Evolutionary conservation across 805 yeast genomes (phyloP).

Genomic region (Yarrowia sp.): DNA sequence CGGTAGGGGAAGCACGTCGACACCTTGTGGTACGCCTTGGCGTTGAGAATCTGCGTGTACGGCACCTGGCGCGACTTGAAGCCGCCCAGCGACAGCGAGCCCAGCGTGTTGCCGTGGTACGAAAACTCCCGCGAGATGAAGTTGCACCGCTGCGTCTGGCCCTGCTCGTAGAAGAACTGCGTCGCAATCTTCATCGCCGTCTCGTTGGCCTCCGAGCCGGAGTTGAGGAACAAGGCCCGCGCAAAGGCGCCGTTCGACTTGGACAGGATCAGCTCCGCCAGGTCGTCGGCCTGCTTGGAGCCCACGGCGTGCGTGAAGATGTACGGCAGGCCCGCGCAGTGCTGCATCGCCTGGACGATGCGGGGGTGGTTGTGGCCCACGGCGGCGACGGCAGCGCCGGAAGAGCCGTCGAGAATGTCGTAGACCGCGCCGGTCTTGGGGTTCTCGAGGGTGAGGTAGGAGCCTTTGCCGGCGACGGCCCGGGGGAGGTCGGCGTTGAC

Average conservation of each 20-base stretch:
- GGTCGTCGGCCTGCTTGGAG: constrained; percentile 40
- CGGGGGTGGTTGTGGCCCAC: constrained; percentile 40
- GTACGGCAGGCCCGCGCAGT: constrained; percentile 39
- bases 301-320: constrained; percentile 40
- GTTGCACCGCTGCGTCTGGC: constrained; percentile 53
- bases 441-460: constrained; percentile 40
- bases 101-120: constrained; percentile 60
- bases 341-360: constrained; percentile 39
- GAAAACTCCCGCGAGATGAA: constrained; percentile 56
- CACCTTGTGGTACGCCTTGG: constrained; percentile 42
- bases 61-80: constrained; percentile 45
- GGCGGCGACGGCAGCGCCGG: constrained; percentile 41
- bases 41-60: constrained; percentile 40
- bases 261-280: constrained; percentile 39
- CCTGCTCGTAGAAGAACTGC: constrained; percentile 57
- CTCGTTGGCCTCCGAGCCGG: constrained; percentile 71
- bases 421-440: constrained; percentile 39
- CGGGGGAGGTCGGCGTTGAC: constrained; percentile 34
- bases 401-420: constrained; percentile 40
- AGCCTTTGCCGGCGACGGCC: constrained; percentile 40
- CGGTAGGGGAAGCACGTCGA: constrained; percentile 50
- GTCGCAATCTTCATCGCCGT: constrained; percentile 65
- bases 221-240: constrained; percentile 43
- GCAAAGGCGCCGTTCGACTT: constrained; percentile 39
- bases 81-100: constrained; percentile 53